Conservation (phyloP, 2,329 filamentous ascomycete genomes). For the Aspergillus costaricaensis region DNA sequence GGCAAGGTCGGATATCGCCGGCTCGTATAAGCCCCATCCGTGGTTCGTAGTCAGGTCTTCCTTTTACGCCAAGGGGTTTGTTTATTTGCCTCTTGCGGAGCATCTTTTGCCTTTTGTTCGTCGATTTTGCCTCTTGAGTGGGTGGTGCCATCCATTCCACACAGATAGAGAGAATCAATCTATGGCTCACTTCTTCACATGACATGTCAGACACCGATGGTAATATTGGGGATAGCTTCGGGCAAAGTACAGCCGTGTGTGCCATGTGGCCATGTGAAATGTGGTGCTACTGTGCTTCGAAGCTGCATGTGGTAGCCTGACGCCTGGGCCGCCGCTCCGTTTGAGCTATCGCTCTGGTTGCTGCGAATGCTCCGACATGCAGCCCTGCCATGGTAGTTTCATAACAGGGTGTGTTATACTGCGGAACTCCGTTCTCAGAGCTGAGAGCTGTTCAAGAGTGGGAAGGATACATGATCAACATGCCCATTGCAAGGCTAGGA, state of each 20-base stretch:
- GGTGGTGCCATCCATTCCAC: background rate
- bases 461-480: no score
- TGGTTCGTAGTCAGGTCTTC: background rate
- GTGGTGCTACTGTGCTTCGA: background rate
- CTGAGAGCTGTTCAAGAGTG: no score
- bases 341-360: background rate
- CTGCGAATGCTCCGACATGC: background rate
- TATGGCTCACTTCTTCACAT: background rate
- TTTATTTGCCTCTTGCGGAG: background rate
- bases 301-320: background rate
- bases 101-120: background rate
- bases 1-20: conserved; percentile 1
- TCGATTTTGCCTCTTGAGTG: background rate
- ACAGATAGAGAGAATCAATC: no score
- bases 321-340: background rate
- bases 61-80: background rate
- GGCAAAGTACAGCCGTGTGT: background rate
- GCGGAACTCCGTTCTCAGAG: no score
- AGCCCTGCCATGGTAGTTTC: background rate
- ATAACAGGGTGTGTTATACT: no score
- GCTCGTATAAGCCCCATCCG: background rate
- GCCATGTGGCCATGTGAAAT: conserved; percentile 1
- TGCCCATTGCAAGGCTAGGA: no score
- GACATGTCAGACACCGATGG: background rate
- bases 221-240: background rate